phyloP scores from a whole-genome alignment of 345 rosid species.

The Excoecaria agallocha region DNA sequence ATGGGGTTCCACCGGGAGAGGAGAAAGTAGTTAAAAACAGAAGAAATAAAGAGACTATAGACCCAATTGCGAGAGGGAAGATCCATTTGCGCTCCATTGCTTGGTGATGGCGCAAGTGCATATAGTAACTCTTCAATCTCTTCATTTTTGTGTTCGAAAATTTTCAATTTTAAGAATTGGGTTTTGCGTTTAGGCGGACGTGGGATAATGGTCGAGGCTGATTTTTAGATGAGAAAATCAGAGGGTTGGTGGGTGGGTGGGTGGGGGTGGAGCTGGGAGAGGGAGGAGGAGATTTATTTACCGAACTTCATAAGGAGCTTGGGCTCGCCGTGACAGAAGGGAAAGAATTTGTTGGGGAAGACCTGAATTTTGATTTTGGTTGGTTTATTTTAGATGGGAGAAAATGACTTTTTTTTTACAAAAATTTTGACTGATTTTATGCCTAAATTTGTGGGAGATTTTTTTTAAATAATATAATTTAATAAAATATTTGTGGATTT shows the following conservation, averaged over 20 bases:
- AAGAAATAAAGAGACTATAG: slow-evolving; percentile 52
- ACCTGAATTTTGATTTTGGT: no score
- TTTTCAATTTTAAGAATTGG: not conserved
- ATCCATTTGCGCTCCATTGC: slow-evolving; percentile 67
- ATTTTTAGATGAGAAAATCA: not conserved
- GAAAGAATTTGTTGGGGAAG: not conserved
- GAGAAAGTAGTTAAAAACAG: slow-evolving; percentile 54
- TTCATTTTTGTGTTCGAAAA: slow-evolving; percentile 45
- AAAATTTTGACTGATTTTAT: no score
- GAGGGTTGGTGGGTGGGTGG: not conserved
- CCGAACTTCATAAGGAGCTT: not conserved
- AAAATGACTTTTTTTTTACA: no score
- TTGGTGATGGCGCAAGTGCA: slow-evolving; percentile 61
- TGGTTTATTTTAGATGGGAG: no score
- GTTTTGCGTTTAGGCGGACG: not conserved
- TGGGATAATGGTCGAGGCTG: not conserved
- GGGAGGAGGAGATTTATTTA: no score
- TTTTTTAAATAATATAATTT: no score
- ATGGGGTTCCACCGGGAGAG: slow-evolving; percentile 49
- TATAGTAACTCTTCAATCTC: slow-evolving; percentile 64
- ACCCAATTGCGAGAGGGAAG: slow-evolving; percentile 62
- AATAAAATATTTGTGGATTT: no score
- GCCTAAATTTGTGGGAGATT: no score
- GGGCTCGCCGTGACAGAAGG: slow-evolving; percentile 13
- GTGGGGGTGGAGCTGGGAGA: not conserved